phyloP scores from a whole-genome alignment of 164 flowering plant species.

The Macadamia tetraphylla region DNA sequence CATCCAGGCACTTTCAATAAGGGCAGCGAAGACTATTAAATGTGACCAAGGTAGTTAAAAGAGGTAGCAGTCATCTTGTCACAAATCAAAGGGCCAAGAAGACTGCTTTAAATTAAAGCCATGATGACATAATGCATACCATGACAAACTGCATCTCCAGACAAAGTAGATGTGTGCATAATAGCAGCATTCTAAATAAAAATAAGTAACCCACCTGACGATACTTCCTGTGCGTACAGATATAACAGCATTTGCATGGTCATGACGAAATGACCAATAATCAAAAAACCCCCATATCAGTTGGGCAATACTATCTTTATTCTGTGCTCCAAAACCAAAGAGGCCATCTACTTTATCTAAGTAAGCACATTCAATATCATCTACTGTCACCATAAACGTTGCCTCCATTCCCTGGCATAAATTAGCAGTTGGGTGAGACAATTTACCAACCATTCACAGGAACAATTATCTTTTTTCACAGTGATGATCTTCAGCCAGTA shows the following conservation, averaged over 20 bases:
- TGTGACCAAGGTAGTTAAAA: too few relatives aligned
- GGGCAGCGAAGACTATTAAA: too few relatives aligned
- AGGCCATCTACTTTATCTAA: conserved; percentile 83
- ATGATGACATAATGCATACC: too few relatives aligned
- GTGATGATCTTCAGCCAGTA: background rate
- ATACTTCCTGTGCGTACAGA: conserved; percentile 78
- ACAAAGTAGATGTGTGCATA: background rate
- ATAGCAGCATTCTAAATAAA: background rate
- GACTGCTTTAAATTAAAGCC: too few relatives aligned
- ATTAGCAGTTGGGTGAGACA: background rate
- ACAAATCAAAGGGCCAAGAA: too few relatives aligned
- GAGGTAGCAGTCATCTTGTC: too few relatives aligned
- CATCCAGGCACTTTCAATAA: too few relatives aligned
- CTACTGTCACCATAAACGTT: conserved; percentile 63
- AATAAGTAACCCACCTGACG: conserved; percentile 49
- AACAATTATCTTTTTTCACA: background rate
- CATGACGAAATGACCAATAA: conserved; percentile 95
- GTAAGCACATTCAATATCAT: conserved; percentile 60
- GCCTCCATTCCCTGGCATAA: conserved; percentile 60
- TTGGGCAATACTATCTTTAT: conserved; percentile 64
- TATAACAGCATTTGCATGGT: conserved; percentile 75
- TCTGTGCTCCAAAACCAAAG: conserved; percentile 54
- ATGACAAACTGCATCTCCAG: too few relatives aligned
- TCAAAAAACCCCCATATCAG: conserved; percentile 84
- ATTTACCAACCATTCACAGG: too few relatives aligned